phyloP scores from a whole-genome alignment of 306 rosid species.

The Quillaja saponaria region DNA sequence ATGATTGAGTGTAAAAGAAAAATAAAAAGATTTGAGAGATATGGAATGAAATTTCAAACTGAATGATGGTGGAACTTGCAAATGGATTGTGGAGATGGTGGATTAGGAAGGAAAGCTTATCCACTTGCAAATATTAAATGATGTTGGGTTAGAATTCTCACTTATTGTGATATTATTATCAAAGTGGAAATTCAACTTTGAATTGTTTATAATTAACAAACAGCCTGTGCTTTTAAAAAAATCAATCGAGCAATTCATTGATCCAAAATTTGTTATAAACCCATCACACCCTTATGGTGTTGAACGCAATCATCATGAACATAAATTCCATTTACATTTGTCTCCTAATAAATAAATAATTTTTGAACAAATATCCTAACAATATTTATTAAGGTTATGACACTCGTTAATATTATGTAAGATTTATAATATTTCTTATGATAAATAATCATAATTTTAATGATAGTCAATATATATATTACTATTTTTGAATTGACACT shows the following conservation, averaged over 20 bases:
- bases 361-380: not conserved
- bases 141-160: conserved; percentile 45
- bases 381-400: not conserved
- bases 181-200: conserved; percentile 25
- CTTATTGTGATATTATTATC: conserved; percentile 5
- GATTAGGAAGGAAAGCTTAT: conserved; percentile 54
- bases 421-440: too few species aligned
- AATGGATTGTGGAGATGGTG: conserved; percentile 61
- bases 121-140: conserved; percentile 57
- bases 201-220: too few species aligned
- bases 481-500: too few species aligned
- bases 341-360: conserved; percentile 1
- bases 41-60: too few species aligned
- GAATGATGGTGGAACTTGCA: conserved; percentile 63
- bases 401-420: not conserved
- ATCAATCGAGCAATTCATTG: too few species aligned
- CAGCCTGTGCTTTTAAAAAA: too few species aligned
- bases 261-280: too few species aligned
- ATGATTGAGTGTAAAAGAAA: too few species aligned
- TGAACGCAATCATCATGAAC: conserved; percentile 34
- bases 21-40: too few species aligned
- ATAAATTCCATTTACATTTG: conserved; percentile 34
- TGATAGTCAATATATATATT: too few species aligned
- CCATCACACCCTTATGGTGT: conserved; percentile 13
- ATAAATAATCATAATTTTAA: too few species aligned